Conservation (phyloP, 2,329 filamentous ascomycete genomes). For the Sarocladium brachiariae region DNA sequence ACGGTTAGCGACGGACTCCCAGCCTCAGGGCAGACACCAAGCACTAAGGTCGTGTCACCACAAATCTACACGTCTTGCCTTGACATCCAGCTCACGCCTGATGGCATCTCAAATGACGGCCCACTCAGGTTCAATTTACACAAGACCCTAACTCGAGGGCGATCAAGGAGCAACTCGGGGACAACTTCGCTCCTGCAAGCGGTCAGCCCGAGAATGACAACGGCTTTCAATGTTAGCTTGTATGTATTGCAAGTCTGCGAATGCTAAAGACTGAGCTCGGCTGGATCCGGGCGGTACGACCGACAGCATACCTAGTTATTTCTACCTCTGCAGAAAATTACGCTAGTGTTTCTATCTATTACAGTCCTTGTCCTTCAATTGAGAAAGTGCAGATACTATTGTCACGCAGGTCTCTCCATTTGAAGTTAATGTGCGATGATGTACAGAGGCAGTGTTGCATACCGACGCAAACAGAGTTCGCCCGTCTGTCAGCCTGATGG, state of each 20-base stretch:
- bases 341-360: neutral
- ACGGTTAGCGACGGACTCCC: neutral
- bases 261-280: neutral
- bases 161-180: neutral
- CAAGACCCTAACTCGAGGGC: neutral
- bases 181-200: neutral
- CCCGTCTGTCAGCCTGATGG: no score
- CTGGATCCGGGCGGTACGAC: neutral
- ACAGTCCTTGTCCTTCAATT: neutral
- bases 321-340: neutral
- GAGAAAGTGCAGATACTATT: neutral
- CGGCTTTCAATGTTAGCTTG: neutral
- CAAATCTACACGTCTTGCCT: neutral
- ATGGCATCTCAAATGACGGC: neutral
- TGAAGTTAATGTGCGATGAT: neutral
- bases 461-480: no score
- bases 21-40: neutral
- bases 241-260: neutral
- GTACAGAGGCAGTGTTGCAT: no score
- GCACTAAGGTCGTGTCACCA: neutral
- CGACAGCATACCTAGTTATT: neutral
- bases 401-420: neutral
- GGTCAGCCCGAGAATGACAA: neutral
- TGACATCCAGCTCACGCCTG: neutral
- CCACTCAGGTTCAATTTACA: neutral